Conservation (phyloP, 2,329 filamentous ascomycete species). For the Mariannaea elegans region DNA sequence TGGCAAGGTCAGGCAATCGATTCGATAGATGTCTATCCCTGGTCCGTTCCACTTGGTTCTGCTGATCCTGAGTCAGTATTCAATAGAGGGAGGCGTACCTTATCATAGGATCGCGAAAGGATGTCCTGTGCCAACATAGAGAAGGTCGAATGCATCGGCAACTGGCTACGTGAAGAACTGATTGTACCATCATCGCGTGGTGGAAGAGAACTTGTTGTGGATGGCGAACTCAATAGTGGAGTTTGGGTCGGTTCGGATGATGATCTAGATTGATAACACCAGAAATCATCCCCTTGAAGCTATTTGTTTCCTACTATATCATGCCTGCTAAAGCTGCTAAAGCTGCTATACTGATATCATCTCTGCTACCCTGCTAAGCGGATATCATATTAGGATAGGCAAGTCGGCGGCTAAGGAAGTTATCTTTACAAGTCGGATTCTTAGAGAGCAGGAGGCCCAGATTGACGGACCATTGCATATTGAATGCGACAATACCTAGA, state of each 20-base stretch:
- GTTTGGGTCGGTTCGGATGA: conserved; percentile 1
- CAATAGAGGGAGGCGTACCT: not conserved
- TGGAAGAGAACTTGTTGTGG: not conserved
- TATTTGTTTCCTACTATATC: not conserved
- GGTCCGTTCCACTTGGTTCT: not conserved
- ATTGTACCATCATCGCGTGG: conserved; percentile 11
- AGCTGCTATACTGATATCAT: not conserved
- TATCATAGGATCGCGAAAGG: conserved; percentile 2
- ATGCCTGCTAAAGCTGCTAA: conserved; percentile 2
- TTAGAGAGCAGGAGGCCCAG: too few relatives aligned
- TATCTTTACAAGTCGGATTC: too few relatives aligned
- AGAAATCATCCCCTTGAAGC: not conserved
- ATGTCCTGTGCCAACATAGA: conserved; percentile 4
- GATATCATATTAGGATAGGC: not conserved
- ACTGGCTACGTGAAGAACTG: conserved; percentile 11
- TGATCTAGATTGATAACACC: not conserved
- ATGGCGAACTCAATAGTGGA: not conserved
- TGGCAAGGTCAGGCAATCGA: not conserved
- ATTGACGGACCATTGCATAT: too few relatives aligned
- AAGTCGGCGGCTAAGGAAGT: too few relatives aligned
- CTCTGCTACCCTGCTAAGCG: too few relatives aligned
- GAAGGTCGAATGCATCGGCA: conserved; percentile 14
- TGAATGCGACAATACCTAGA: too few relatives aligned
- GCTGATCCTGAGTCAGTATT: not conserved
- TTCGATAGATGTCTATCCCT: not conserved